These are phyloP conservation scores for Paraphoma sp. DNA, from an alignment of 2,329 filamentous ascomycete genomes.

Conservation along the genomic window DNA sequence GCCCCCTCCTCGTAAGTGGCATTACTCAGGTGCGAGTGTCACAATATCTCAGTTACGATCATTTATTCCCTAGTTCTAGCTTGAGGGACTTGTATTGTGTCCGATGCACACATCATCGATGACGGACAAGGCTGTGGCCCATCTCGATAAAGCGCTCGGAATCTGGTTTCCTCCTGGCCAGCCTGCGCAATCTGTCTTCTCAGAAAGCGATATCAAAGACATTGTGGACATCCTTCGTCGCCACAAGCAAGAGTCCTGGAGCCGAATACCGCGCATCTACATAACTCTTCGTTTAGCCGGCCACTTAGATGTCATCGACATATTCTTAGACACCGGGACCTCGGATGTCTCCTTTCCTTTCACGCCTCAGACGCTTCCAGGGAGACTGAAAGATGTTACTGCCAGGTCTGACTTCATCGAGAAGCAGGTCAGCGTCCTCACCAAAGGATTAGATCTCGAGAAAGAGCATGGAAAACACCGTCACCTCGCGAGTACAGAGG, in stretches of 20 bases:
- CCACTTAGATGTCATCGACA: constrained; percentile 6
- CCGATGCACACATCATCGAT: not conserved
- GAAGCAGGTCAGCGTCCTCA: constrained; percentile 7
- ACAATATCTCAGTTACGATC: too few species aligned
- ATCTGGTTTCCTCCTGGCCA: not conserved
- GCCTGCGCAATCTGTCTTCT: not conserved
- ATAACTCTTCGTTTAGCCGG: constrained; percentile 6
- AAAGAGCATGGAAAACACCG: constrained; percentile 5
- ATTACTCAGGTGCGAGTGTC: too few species aligned
- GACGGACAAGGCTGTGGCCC: not conserved
- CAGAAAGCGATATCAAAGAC: not conserved
- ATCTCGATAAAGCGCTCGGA: not conserved
- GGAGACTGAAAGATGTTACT: not conserved
- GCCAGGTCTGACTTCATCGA: constrained; percentile 10
- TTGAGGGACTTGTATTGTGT: too few species aligned
- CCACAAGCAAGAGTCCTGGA: constrained; percentile 2
- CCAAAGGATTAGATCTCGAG: constrained; percentile 10
- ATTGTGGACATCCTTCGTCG: constrained; percentile 1
- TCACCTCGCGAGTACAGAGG: constrained; percentile 4
- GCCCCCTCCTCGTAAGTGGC: too few species aligned
- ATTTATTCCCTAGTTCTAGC: too few species aligned
- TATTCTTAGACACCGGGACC: constrained; percentile 3
- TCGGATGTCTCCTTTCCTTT: constrained; percentile 14
- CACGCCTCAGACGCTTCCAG: constrained; percentile 3
- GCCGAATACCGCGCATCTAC: constrained; percentile 15